Base-by-base conservation (phyloP, 495 filamentous ascomycete species). In the Talaromyces borbonicus region DNA sequence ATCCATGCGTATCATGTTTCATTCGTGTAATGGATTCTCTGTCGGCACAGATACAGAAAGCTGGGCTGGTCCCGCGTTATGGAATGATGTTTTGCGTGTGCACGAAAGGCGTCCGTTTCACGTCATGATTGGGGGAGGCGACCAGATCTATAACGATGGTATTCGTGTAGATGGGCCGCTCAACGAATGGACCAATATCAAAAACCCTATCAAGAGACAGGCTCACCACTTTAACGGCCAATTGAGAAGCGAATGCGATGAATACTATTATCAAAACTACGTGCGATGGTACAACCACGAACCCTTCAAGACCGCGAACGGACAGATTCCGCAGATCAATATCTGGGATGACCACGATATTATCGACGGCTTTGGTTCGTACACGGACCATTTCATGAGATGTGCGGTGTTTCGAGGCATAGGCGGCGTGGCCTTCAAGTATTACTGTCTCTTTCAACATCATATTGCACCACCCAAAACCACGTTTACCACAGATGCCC, bases 301-400 rank as follows among this genome's bases (percentile, higher is more conserved):
- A 54, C 85, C 89, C 0, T 97, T 95, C 65, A 80, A 85, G 4
- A 63, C 72, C 11, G 86, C 84, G 27, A 97, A 95, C 53, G 83
- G 78, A 9, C 81, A 84, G 56, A 97, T 97, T 55, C 80, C 90
- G 1, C 87, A 94, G 63, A 61, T 97, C 56, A 95, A 95, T 59
- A 82, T 95, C 32, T 97, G 90, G 89, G 90, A 94, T 60, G 87
- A 94, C 55, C 89, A 94, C 59, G 74, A 87, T 61, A 90, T 90
- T 51, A 90, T 90, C 52, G 89, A 95, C 54, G 89, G 89, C 4
- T 95, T 94, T 52, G 90, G 90, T 2, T 89, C 84, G 1, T 95
- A 97, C 60, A 85, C 85, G 2, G 85, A 95, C 53, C 80, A 86
- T 24, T 95, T 95, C 64, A 95, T 97, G 90, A 79, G 74, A 57